These are phyloP conservation scores for Rhodotorula babjevae DNA, from an alignment of 768 basidiomycete species.

Conservation along the genomic window DNA sequence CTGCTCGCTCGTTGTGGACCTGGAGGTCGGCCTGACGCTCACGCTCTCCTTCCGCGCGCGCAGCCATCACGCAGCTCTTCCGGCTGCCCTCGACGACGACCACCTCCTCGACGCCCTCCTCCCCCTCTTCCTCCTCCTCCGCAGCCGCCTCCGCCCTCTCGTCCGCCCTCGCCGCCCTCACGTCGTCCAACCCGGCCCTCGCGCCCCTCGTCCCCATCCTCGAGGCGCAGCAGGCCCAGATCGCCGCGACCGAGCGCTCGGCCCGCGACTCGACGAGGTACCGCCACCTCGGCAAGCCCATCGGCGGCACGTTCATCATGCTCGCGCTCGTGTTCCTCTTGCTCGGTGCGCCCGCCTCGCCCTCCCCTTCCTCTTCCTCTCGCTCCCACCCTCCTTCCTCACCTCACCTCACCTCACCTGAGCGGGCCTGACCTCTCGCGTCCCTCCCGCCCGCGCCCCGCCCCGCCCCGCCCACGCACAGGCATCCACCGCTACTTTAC, in stretches of 20 bases:
- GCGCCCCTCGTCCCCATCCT: constrained; percentile 3
- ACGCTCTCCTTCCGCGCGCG: too few species aligned
- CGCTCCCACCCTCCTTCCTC: background rate
- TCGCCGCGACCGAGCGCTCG: background rate
- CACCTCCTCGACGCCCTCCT: background rate
- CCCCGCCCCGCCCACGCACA: background rate
- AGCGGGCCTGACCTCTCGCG: too few species aligned
- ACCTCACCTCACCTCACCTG: too few species aligned
- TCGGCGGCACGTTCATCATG: constrained; percentile 29
- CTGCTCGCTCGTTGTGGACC: too few species aligned
- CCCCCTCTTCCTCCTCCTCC: background rate
- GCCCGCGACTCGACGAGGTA: constrained; percentile 16
- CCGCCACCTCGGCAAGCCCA: constrained; percentile 24
- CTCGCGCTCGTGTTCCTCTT: constrained; percentile 28
- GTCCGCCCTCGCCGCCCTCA: constrained; percentile 1
- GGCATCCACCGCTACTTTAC: constrained; percentile 28
- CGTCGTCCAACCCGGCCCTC: background rate
- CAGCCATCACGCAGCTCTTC: constrained; percentile 36
- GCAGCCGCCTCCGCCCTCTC: background rate
- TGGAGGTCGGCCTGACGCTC: too few species aligned
- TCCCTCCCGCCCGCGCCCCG: too few species aligned
- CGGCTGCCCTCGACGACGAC: constrained; percentile 21
- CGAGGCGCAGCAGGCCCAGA: constrained; percentile 8
- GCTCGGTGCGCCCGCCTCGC: constrained; percentile 5
- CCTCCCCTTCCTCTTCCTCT: background rate